phyloP scores from a whole-genome alignment of 352 stramenopile genomes.

The Phytophthora europaea region DNA sequence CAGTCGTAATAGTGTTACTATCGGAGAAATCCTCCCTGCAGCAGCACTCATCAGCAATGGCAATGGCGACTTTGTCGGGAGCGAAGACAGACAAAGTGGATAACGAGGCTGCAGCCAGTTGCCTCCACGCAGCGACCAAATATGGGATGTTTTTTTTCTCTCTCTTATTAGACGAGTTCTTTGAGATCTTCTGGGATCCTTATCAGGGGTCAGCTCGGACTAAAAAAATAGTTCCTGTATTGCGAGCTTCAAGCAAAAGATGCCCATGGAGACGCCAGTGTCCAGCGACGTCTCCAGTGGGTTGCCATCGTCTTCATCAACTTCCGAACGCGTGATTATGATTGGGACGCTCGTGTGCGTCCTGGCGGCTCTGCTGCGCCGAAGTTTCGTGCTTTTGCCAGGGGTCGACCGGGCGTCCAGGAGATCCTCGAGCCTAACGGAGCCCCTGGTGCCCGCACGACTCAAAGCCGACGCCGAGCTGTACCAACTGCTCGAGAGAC shows the following conservation, averaged over 20 bases:
- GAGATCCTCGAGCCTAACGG: conserved; percentile 19
- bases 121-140: too few species aligned
- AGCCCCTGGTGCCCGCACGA: conserved; percentile 23
- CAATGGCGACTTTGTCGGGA: too few species aligned
- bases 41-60: too few species aligned
- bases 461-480: conserved; percentile 20
- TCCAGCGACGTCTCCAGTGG: too few species aligned
- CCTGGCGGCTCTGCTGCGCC: conserved; percentile 16
- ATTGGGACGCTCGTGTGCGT: neutral
- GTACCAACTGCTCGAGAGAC: conserved; percentile 13
- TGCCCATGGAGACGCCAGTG: neutral
- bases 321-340: neutral
- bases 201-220: neutral
- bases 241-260: neutral
- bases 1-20: too few species aligned
- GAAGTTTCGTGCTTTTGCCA: conserved; percentile 7
- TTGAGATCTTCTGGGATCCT: too few species aligned
- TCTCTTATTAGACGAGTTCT: too few species aligned
- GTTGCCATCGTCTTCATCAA: neutral
- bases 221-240: neutral
- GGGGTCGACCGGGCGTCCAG: conserved; percentile 5
- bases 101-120: too few species aligned
- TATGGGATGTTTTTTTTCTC: too few species aligned
- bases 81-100: too few species aligned
- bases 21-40: too few species aligned